Percentiles rank a stretch among this genome's conserved stretches.
These are phyloP conservation scores for Colletotrichum sp. DNA, from an alignment of 2,329 filamentous ascomycete species.

Conservation along the genomic window DNA sequence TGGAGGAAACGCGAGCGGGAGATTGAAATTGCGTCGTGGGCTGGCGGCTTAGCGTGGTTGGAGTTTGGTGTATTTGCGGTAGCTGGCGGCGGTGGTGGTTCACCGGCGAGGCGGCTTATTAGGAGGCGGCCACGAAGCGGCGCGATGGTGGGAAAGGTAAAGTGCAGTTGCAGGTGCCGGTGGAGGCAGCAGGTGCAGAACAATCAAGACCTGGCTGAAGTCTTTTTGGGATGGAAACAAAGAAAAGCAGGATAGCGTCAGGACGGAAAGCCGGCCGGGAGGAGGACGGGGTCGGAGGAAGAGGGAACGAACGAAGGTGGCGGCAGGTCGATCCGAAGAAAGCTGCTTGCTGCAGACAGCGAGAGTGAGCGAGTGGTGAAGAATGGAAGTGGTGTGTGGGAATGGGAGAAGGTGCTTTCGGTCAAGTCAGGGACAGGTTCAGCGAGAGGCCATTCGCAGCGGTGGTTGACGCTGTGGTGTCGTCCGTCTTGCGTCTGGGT, in stretches of 20 bases:
- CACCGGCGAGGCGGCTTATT: slow-evolving; percentile 16
- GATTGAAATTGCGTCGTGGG: slow-evolving; percentile 6
- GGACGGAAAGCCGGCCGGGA: not conserved
- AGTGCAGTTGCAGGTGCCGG: not conserved
- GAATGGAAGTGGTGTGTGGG: not conserved
- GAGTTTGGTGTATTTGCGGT: not conserved
- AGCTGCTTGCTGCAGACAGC: not conserved
- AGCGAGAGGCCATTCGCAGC: slow-evolving; percentile 6
- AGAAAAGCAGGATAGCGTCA: slow-evolving; percentile 12
- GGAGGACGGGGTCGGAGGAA: slow-evolving; percentile 4
- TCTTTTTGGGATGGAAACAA: slow-evolving; percentile 5
- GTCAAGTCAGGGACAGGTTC: not conserved
- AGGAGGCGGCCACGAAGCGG: slow-evolving; percentile 13
- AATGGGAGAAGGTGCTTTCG: not conserved
- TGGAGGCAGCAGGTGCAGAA: not conserved
- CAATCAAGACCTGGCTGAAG: not conserved
- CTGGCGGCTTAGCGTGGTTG: not conserved
- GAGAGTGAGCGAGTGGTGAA: not conserved
- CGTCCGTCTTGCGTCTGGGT: not conserved
- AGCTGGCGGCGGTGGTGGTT: not conserved
- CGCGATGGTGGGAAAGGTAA: not conserved
- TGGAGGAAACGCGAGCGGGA: not conserved
- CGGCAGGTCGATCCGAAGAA: not conserved
- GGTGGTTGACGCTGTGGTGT: not conserved
- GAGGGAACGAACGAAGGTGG: slow-evolving; percentile 7